phyloP scores from a whole-genome alignment of 257 asterid genomes.

The Misopates orontium region DNA sequence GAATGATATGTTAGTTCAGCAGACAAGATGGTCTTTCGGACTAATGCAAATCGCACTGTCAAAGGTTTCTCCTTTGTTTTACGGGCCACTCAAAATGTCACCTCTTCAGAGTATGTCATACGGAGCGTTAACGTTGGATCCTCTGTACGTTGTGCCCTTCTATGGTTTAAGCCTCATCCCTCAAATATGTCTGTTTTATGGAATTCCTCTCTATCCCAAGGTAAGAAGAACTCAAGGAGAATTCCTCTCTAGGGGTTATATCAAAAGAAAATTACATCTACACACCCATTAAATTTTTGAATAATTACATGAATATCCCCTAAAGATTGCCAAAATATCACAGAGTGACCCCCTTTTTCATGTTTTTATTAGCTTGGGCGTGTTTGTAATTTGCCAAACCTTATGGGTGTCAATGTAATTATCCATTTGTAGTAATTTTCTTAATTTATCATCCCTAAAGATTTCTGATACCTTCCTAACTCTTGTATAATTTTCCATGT shows the following conservation, averaged over 20 bases:
- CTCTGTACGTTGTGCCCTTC: slow-evolving; percentile 34
- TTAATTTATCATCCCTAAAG: not conserved
- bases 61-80: slow-evolving; percentile 44
- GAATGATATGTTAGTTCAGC: slow-evolving; percentile 51
- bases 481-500: not conserved
- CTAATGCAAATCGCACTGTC: slow-evolving; percentile 37
- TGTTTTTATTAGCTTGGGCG: too few relatives aligned
- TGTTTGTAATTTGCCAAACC: too few relatives aligned
- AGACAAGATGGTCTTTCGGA: slow-evolving; percentile 54
- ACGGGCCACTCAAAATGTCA: slow-evolving; percentile 47
- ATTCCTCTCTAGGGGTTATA: too few relatives aligned
- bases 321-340: too few relatives aligned
- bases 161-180: slow-evolving; percentile 43
- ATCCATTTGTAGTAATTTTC: slow-evolving; percentile 22
- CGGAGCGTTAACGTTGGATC: slow-evolving; percentile 28
- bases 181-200: slow-evolving; percentile 40
- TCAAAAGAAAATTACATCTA: too few relatives aligned
- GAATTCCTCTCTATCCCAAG: slow-evolving; percentile 52
- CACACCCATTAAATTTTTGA: too few relatives aligned
- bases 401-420: too few relatives aligned
- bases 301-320: too few relatives aligned
- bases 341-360: too few relatives aligned
- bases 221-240: too few relatives aligned
- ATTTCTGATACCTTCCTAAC: slow-evolving; percentile 16
- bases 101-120: slow-evolving; percentile 41